Percentiles rank a stretch among this genome's conserved stretches.
Evolutionary conservation across 352 stramenopile species (phyloP).

Genomic region (Blastocystis sp.): DNA sequence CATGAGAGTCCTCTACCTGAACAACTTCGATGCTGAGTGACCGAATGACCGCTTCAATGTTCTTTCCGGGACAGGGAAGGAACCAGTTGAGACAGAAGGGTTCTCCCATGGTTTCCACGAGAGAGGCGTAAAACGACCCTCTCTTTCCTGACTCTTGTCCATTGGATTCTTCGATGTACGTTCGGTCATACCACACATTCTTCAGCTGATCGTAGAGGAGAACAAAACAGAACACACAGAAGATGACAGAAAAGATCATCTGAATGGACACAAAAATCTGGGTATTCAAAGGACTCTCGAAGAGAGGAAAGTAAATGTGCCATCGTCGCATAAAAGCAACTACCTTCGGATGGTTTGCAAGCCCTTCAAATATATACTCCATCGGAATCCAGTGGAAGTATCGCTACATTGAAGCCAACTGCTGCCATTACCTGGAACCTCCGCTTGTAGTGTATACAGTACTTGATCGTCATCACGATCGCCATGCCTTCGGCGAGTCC

Average conservation of each 20-base stretch:
- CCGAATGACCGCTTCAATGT: not conserved
- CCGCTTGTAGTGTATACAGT: not conserved
- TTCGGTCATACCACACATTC: constrained; percentile 43
- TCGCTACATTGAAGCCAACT: not conserved
- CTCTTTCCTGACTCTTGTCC: not conserved
- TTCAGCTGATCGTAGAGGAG: constrained; percentile 36
- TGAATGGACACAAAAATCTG: constrained; percentile 49
- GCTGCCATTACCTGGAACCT: not conserved
- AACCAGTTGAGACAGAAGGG: constrained; percentile 53
- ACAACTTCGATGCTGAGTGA: not conserved
- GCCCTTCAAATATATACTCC: not conserved
- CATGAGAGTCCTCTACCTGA: not conserved
- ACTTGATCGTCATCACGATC: constrained; percentile 4
- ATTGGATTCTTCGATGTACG: constrained; percentile 53
- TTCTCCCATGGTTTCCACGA: constrained; percentile 34
- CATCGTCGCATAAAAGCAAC: not conserved
- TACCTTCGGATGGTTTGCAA: not conserved
- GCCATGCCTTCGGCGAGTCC: constrained; percentile 5
- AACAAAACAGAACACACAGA: constrained; percentile 55
- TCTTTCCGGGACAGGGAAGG: constrained; percentile 1
- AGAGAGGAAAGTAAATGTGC: constrained; percentile 13
- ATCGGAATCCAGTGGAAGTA: constrained; percentile 38
- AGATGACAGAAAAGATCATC: constrained; percentile 29
- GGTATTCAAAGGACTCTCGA: not conserved
- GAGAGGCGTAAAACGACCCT: constrained; percentile 22